Evolutionary conservation across 352 stramenopile genomes (phyloP), one percentile per base, ranked within the genome.

Genomic region (Nothophytophthora sp.): DNA sequence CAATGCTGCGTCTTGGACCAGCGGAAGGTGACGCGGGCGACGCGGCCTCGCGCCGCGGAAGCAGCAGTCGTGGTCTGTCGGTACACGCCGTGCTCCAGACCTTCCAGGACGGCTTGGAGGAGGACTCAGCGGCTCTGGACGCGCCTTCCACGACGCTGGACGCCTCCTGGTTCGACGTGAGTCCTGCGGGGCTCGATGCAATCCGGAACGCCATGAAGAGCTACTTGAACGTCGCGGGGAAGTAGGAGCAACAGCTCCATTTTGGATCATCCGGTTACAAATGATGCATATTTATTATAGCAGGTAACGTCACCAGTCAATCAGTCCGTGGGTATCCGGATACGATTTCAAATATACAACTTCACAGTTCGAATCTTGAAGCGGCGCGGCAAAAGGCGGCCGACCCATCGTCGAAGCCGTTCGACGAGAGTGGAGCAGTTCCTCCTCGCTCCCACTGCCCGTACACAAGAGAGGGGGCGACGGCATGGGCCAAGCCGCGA

Each of bases 131-230:
- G 5, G 43, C 18, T 29, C 50, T 29, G 4, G 30, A 58, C 3
- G 29, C 42, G 12, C 18, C 45, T 18, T 27, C 25, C 2, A 60
- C 35, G 5, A 34, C 33, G 18, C 22, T 72, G 33, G 66, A 76
- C 57, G 58, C 41, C 10, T 64, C 66, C 8, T 76, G 66, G 52
- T 64, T 76, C 12, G 66, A 76, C 23, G 28, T 63, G 29, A 70
- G 55, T 41, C 48, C 52, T 0, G 23, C 52, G 23, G 61, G 66
- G 13, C 36, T 70, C 30, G 66, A 60, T 16, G 55, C 59, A 45
- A 69, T 70, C 30, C 29, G 35, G 16, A 34, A 35, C 12, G 16
- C 32, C 0, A 67, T 71, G 56, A 30, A 64, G 12, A 56, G 37
- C 5, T 71, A 56, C 28, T 55, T 71, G 37, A 60, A 25, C 15